Base-by-base conservation (phyloP, 768 basidiomycete genomes). In the Termitomyces sp. region DNA sequence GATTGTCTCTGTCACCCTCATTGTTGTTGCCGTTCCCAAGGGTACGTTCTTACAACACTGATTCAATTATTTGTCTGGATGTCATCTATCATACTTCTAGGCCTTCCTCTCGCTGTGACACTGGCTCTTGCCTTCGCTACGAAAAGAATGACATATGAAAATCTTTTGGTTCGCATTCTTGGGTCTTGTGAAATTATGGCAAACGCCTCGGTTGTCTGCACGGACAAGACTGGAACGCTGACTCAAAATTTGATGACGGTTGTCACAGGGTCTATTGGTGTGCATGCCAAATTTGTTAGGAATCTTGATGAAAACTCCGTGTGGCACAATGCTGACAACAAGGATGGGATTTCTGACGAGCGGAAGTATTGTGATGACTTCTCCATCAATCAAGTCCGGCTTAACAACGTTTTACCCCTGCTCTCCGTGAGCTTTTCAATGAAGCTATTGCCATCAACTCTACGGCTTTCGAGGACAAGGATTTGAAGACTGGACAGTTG, bases 151-250 rank as follows among this genome's bases (percentile, higher is more conserved):
- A 92, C 95, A 8, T 82, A 87, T 67, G 90, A 94, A 72, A 97
- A 97, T 54, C 79, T 98, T 0, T 84, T 99, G 44, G 97, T 98
- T 32, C 94, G 96, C 55, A 92, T 98, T 5, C 84, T 99, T 35
- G 92, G 92, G 7, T 94, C 94, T 13, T 98, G 96, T 72, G 97
- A 99, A 75, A 98, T 94, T 0, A 98, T 98, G 96, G 96, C 92
- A 22, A 98, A 98, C 65, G n/a, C n/a, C n/a, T n/a, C n/a, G n/a
- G n/a, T n/a, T n/a, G n/a, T n/a, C n/a, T n/a, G n/a, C n/a, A n/a
- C n/a, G n/a, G n/a, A n/a, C n/a, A n/a, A n/a, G n/a, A n/a, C n/a
- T n/a, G n/a, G n/a, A n/a, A n/a, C n/a, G 32, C 86, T 99, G 22
- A 99, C 97, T 0, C 88, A 92, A 68, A 98, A 98, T 74, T 76